Conservation (phyloP, 73 alveolate species). For the Paramecium primaurelia region DNA sequence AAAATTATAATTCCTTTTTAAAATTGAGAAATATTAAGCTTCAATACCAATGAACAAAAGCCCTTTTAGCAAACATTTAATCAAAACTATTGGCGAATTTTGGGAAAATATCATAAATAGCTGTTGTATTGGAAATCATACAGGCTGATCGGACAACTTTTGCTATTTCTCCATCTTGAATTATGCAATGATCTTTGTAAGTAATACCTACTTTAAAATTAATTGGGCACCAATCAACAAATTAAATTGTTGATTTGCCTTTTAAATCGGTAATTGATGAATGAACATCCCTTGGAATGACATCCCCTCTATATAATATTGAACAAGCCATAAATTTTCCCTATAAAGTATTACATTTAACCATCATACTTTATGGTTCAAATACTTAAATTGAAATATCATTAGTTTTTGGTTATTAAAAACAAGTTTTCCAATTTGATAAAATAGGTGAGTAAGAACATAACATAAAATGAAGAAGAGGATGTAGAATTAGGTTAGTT, state of each 20-base stretch:
- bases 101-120: slow-evolving; percentile 92
- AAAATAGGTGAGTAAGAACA: not conserved
- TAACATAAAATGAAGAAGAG: not conserved
- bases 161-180: slow-evolving; percentile 78
- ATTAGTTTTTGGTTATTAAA: slow-evolving; percentile 71
- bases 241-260: slow-evolving; percentile 69
- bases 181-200: slow-evolving; percentile 74
- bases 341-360: slow-evolving; percentile 78
- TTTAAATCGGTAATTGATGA: slow-evolving; percentile 75
- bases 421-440: slow-evolving; percentile 55
- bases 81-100: slow-evolving; percentile 79
- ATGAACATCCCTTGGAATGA: slow-evolving; percentile 87
- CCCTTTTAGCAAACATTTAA: slow-evolving; percentile 91
- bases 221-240: slow-evolving; percentile 72
- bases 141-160: slow-evolving; percentile 78
- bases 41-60: slow-evolving; percentile 98
- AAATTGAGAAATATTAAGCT: too few species aligned
- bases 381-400: slow-evolving; percentile 79
- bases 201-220: slow-evolving; percentile 70
- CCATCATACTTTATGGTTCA: slow-evolving; percentile 83
- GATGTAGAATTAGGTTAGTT: not conserved
- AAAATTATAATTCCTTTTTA: too few species aligned
- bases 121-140: slow-evolving; percentile 95
- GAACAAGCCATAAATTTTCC: slow-evolving; percentile 85
- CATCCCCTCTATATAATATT: slow-evolving; percentile 82